Base-by-base conservation (phyloP, 2,329 filamentous ascomycete genomes). In the Leptographium wingfieldii region DNA sequence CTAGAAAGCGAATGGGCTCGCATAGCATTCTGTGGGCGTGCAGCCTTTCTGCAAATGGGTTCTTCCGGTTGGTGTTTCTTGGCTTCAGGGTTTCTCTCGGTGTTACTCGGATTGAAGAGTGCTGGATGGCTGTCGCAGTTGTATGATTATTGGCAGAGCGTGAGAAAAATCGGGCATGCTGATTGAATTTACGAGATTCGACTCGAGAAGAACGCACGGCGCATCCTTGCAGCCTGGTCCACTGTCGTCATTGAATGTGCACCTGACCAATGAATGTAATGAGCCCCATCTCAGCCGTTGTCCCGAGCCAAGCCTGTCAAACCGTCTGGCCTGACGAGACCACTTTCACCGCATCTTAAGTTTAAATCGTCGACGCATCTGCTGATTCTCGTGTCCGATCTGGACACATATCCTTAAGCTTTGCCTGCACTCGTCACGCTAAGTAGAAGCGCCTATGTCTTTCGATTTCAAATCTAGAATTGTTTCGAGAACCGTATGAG, bases 81-180 rank as follows among this genome's bases (percentile, higher is more conserved):
- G 55, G 55, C 55, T 57, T 48, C 16, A 31, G 43, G 55, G 55
- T 35, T 57, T 57, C 35, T 25, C 25, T 57, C 29, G 55, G 55
- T 51, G 56, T 57, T 52, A 31, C 29, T 35, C 29, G 56, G 52
- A 5, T 55, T 51, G 25, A 46, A 25, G 55, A 31, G 55, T 25
- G 38, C 43, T 38, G 56, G 43, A 51, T 35, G 25, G 46, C 31
- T 14, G 10, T 51, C 38, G 16, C 27, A 31, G 33, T 38, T 57
- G 56, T 57, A 57, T 33, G 46, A 57, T 51, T 57, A 57, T 40
- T 49, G 48, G 16, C 40, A 49, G 40, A 33, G 55, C 29, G 27
- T 16, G 16, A 27, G 16, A 57, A 57, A 57, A 31, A 16, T 35
- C 29, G 14, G 11, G 52, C 52, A 55, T 19, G 33, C 11, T 55